A percentile compares a stretch with the other conserved stretches of the same genome.
Conservation (phyloP, 2,329 filamentous ascomycete species). For the Ceratocystis variospora region DNA sequence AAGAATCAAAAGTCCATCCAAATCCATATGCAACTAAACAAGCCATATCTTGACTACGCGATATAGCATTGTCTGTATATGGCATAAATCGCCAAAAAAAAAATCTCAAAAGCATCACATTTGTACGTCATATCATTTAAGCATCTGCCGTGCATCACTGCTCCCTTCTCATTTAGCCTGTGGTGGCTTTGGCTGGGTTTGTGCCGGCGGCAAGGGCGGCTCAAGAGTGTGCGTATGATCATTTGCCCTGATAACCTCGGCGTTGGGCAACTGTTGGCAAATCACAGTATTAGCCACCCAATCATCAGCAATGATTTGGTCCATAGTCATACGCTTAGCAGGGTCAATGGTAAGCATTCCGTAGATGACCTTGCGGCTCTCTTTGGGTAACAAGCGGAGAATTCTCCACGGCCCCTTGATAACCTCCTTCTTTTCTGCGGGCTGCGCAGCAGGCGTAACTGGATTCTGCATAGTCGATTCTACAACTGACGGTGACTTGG, state of each 20-base stretch:
- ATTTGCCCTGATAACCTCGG: slow-evolving; percentile 55
- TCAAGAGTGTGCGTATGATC: slow-evolving; percentile 79
- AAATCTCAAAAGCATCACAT: not conserved
- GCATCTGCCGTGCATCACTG: too few species aligned
- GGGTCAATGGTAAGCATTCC: slow-evolving; percentile 87
- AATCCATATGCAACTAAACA: not conserved
- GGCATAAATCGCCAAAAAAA: not conserved
- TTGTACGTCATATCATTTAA: not conserved
- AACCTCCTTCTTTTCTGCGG: slow-evolving; percentile 50
- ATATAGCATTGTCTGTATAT: not conserved
- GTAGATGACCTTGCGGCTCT: slow-evolving; percentile 78
- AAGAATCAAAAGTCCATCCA: not conserved
- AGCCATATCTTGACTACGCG: not conserved
- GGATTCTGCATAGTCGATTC: slow-evolving; percentile 18
- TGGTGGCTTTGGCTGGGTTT: slow-evolving; percentile 10
- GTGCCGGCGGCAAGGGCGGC: slow-evolving; percentile 41
- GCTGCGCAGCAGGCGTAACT: slow-evolving; percentile 9
- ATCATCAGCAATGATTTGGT: slow-evolving; percentile 72
- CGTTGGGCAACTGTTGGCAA: slow-evolving; percentile 62
- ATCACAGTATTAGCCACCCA: slow-evolving; percentile 82
- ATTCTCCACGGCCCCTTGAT: slow-evolving; percentile 91
- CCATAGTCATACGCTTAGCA: slow-evolving; percentile 65
- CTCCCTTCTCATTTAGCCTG: not conserved
- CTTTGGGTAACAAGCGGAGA: slow-evolving; percentile 70
- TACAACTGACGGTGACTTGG: slow-evolving; percentile 12